Evolutionary conservation across 73 alveolate genomes (phyloP), one percentile per base, ranked within the genome.

Genomic region (Uronychia setigera): DNA sequence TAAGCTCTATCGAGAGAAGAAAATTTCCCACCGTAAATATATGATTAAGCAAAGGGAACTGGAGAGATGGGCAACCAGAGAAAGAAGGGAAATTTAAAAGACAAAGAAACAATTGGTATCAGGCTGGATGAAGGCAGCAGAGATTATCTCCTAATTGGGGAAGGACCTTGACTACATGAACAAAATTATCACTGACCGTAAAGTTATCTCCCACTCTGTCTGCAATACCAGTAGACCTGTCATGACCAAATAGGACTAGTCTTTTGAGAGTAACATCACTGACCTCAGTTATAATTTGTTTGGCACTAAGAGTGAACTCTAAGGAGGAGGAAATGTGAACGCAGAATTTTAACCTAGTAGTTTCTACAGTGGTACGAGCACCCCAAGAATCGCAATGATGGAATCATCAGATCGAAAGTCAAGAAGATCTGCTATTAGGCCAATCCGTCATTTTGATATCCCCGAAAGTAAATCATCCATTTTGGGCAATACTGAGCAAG

Each of bases 31-130:
- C 67, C 5, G 67, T 5, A 46, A 46, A 46, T 46, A 11, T 19
- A 46, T 46, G 67, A 19, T 46, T 5, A 46, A 46, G 67, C 19
- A 46, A 19, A 46, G 67, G 19, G 67, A 46, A 46, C 67, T 46
- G n/a, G 94, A 88, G 77, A 81, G 76, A 59, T 88, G 94, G 94
- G 94, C 79, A 14, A 75, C 67, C n/a, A 82, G 59, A 32, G 94
- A 88, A 32, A 46, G 80, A 58, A 81, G 76, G 58, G 90, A 88
- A 35, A 88, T 88, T 0, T 32, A 76, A 14, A 28, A 67, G 34
- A 78, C 91, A 0, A 83, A 88, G 81, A 83, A 78, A 46, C 89
- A 83, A 1, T 79, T 88, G 30, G 80, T 83, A 83, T 60, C 81
- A 78, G 94, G 94, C 0, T 88, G 85, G 81, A 82, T 83, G 91